A percentile compares a stretch with the other conserved stretches of the same genome.
These are phyloP conservation scores for Elsinoe arachidis DNA, from an alignment of 2,329 filamentous ascomycete species.

Conservation along the genomic window DNA sequence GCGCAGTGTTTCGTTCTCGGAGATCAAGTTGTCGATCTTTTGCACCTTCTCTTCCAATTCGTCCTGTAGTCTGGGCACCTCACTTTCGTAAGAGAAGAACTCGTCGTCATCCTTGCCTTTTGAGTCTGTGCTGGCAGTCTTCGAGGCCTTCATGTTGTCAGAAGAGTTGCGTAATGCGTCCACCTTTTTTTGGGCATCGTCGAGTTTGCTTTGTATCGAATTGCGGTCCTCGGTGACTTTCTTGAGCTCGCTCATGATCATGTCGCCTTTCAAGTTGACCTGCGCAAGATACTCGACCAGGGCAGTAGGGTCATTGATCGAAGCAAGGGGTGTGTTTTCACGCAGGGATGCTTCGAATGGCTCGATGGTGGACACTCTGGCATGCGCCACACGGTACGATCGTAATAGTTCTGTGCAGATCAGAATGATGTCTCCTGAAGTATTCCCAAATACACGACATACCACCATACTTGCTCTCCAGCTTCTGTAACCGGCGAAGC, in stretches of 20 bases:
- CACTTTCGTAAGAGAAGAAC: constrained; percentile 87
- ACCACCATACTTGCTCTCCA: constrained; percentile 83
- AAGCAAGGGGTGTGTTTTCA: constrained; percentile 85
- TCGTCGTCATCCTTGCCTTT: constrained; percentile 41
- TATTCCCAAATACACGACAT: constrained; percentile 18
- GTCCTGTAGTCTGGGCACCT: constrained; percentile 70
- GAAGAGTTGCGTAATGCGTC: constrained; percentile 41
- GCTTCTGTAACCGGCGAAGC: constrained; percentile 77
- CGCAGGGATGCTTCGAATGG: constrained; percentile 85
- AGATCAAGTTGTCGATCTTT: constrained; percentile 62
- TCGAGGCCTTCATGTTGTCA: constrained; percentile 16
- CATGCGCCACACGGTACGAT: constrained; percentile 86
- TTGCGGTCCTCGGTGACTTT: constrained; percentile 71
- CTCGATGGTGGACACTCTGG: constrained; percentile 77
- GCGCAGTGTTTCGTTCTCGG: constrained; percentile 59
- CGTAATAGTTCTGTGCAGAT: constrained; percentile 64
- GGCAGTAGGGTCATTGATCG: constrained; percentile 75
- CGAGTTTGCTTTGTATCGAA: constrained; percentile 64
- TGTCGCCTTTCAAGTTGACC: constrained; percentile 74
- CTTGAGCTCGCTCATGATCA: constrained; percentile 91
- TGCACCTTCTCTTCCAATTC: constrained; percentile 47
- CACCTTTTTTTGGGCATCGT: constrained; percentile 60
- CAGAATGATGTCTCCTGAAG: constrained; percentile 6
- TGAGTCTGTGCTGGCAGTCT: constrained; percentile 6
- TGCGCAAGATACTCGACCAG: constrained; percentile 87